Conservation (phyloP, 257 asterid species). For the Voacanga thouarsii region DNA sequence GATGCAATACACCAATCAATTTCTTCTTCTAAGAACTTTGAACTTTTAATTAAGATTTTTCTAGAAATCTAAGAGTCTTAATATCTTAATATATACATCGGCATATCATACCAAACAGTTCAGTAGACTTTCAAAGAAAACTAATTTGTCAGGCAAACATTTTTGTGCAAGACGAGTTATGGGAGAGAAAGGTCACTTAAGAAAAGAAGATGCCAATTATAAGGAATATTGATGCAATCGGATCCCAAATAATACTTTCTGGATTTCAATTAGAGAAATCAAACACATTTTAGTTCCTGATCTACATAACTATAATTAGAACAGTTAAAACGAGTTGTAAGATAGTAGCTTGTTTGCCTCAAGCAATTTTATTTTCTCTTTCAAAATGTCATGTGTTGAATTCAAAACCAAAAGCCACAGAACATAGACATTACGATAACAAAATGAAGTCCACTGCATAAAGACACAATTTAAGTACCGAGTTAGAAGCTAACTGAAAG, state of each 20-base stretch:
- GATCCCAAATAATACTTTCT: not conserved
- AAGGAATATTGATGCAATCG: not conserved
- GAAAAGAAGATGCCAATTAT: not conserved
- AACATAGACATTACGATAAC: too few species aligned
- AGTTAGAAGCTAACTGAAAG: too few species aligned
- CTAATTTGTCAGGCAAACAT: not conserved
- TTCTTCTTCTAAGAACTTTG: slow-evolving; percentile 63
- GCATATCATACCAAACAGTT: not conserved
- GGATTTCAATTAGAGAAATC: not conserved
- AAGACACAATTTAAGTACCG: too few species aligned
- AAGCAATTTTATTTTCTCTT: slow-evolving; percentile 71
- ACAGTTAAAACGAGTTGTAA: not conserved
- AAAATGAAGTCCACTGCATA: too few species aligned
- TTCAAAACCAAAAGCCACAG: too few species aligned
- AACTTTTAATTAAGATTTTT: not conserved
- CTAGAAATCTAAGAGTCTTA: slow-evolving; percentile 5
- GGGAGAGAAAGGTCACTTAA: not conserved
- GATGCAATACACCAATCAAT: slow-evolving; percentile 72
- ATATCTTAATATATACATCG: slow-evolving; percentile 16
- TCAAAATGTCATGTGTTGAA: too few species aligned
- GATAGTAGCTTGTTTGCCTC: slow-evolving; percentile 53
- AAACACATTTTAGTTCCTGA: not conserved
- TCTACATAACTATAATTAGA: not conserved
- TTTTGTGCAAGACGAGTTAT: not conserved
- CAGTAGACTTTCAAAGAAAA: not conserved